A percentile compares a stretch with the other conserved stretches of the same genome.
These are phyloP conservation scores for Aspergillus affinis DNA, from an alignment of 495 filamentous ascomycete species.

Conservation along the genomic window DNA sequence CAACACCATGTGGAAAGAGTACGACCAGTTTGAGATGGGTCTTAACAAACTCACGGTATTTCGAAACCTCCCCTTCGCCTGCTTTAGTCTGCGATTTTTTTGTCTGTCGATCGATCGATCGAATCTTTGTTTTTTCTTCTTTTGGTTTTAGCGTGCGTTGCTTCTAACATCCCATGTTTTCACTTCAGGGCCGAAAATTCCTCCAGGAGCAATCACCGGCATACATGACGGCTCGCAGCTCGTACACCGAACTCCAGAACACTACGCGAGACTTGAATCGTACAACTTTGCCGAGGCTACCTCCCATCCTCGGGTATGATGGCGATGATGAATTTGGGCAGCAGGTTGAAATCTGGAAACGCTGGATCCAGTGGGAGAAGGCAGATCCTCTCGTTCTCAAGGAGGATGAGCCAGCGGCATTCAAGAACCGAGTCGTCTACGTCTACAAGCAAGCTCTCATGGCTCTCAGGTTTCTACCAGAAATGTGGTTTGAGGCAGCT, in stretches of 20 bases:
- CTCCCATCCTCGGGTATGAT: conserved; percentile 80
- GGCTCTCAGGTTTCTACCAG: conserved; percentile 89
- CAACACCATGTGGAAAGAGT: conserved; percentile 91
- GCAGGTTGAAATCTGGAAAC: conserved; percentile 89
- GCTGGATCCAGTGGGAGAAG: conserved; percentile 93
- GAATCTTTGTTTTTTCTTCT: background rate
- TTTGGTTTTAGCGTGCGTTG: background rate
- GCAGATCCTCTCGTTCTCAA: conserved; percentile 82
- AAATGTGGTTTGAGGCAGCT: conserved; percentile 92
- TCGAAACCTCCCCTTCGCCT: conserved; percentile 7
- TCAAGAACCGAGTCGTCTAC: conserved; percentile 76
- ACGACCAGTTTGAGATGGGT: conserved; percentile 90
- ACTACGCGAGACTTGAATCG: conserved; percentile 76
- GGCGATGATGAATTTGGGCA: conserved; percentile 81
- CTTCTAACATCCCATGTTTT: background rate
- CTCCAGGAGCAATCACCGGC: conserved; percentile 85
- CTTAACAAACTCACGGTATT: conserved; percentile 84
- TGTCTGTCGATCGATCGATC: background rate
- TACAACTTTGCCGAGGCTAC: conserved; percentile 74
- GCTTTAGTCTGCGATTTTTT: no score
- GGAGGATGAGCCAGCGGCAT: conserved; percentile 70
- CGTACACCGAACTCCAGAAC: conserved; percentile 78
- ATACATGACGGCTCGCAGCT: conserved; percentile 91
- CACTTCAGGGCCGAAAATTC: conserved; percentile 76
- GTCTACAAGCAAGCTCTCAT: conserved; percentile 93